A percentile compares a stretch with the other conserved stretches of the same genome.
phyloP scores from a whole-genome alignment of 1,284 basidiomycete species.

The Lignosus rhinocerotis region DNA sequence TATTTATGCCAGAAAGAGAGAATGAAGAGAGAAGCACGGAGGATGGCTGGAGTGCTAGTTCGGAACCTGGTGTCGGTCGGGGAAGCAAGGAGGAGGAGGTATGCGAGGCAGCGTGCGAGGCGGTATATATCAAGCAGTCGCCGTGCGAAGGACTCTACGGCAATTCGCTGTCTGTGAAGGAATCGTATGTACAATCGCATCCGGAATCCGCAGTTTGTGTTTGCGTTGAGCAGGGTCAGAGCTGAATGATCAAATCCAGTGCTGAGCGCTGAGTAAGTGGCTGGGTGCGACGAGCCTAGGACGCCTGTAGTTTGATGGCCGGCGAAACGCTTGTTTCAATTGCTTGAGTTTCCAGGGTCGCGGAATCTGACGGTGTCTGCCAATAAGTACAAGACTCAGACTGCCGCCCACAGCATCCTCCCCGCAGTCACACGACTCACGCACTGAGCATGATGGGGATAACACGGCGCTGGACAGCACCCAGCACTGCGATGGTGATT shows the following conservation, averaged over 20 bases:
- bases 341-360: no score
- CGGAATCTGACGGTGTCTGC: neutral
- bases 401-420: neutral
- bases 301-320: neutral
- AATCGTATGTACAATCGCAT: neutral
- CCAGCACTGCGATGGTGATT: neutral
- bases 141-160: no score
- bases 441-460: neutral
- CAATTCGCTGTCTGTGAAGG: neutral
- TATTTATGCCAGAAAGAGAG: neutral
- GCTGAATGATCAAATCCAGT: neutral
- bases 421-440: neutral
- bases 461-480: no score
- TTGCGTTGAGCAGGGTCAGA: neutral
- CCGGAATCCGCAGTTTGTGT: neutral
- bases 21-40: neutral
- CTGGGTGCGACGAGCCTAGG: neutral
- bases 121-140: neutral
- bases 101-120: neutral
- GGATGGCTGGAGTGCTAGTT: neutral
- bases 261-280: no score
- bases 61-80: neutral
- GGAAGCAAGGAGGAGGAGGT: neutral
- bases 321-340: neutral
- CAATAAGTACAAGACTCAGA: neutral